A percentile compares a stretch with the other conserved stretches of the same genome.
Evolutionary conservation across 2,329 filamentous ascomycete species (phyloP).

Genomic region (Fusarium sp.): DNA sequence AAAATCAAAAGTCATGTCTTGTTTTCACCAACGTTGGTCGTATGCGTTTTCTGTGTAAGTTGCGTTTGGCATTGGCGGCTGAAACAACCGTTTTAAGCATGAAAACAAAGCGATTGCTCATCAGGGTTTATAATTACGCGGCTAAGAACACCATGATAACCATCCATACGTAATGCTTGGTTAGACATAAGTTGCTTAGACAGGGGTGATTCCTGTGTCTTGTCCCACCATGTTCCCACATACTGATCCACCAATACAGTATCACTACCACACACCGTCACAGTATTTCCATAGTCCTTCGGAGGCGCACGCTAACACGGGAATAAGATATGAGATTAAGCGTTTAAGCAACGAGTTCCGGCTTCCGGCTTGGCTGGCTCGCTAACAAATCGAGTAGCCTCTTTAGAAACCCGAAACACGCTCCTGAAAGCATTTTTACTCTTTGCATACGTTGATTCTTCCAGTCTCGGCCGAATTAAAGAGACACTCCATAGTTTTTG

Average conservation of each 20-base stretch:
- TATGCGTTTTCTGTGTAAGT: neutral
- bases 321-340: conserved; percentile 13
- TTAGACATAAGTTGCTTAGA: conserved; percentile 9
- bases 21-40: too few species aligned
- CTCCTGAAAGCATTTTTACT: too few species aligned
- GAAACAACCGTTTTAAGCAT: conserved; percentile 9
- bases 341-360: conserved; percentile 26
- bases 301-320: conserved; percentile 10
- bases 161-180: conserved; percentile 1
- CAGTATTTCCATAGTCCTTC: conserved; percentile 11
- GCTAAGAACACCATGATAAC: neutral
- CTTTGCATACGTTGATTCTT: neutral
- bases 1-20: too few species aligned
- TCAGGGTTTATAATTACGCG: conserved; percentile 9
- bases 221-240: conserved; percentile 2
- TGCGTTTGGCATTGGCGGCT: neutral
- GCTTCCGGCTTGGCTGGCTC: conserved; percentile 41
- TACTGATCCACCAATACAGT: conserved; percentile 11
- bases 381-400: conserved; percentile 20
- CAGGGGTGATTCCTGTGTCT: conserved; percentile 1
- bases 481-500: conserved; percentile 20
- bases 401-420: conserved; percentile 13
- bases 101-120: conserved; percentile 4
- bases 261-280: neutral
- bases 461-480: conserved; percentile 30